Conservation (phyloP, 1,284 basidiomycete species). For the Wallemia ichthyophaga region DNA sequence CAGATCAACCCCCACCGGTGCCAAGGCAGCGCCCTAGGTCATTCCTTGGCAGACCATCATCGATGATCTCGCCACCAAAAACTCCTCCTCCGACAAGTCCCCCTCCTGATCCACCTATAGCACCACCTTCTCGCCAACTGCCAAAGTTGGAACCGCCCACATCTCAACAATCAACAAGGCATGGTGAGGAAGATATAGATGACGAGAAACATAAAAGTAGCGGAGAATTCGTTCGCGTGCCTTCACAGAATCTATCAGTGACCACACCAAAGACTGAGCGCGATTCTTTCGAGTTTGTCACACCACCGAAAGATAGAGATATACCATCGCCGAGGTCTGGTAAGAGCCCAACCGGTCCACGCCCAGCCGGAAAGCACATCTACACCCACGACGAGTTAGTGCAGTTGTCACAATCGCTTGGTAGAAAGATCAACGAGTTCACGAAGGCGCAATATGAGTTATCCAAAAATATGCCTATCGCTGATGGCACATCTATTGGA, state of each 20-base stretch:
- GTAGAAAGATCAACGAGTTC: not conserved
- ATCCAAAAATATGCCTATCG: not conserved
- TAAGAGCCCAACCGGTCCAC: not conserved
- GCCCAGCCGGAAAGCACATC: not conserved
- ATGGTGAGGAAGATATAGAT: not conserved
- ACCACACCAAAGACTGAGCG: not conserved
- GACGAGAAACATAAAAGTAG: not conserved
- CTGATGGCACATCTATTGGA: not conserved
- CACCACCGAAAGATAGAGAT: not conserved
- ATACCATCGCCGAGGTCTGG: not conserved
- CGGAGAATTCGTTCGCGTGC: not conserved
- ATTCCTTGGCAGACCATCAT: not conserved
- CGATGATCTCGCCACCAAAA: not conserved
- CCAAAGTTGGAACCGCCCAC: not conserved
- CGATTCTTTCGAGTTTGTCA: not conserved
- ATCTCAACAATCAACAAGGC: not conserved
- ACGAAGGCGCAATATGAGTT: not conserved
- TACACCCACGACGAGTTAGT: not conserved
- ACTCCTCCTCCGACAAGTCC: not conserved
- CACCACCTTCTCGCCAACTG: not conserved
- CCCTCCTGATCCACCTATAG: not conserved
- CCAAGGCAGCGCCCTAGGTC: not conserved
- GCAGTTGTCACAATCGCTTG: not conserved
- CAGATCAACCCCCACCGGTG: not conserved
- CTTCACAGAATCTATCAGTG: not conserved